phyloP scores from a whole-genome alignment of 345 rosid species.

The Heritiera fomes region DNA sequence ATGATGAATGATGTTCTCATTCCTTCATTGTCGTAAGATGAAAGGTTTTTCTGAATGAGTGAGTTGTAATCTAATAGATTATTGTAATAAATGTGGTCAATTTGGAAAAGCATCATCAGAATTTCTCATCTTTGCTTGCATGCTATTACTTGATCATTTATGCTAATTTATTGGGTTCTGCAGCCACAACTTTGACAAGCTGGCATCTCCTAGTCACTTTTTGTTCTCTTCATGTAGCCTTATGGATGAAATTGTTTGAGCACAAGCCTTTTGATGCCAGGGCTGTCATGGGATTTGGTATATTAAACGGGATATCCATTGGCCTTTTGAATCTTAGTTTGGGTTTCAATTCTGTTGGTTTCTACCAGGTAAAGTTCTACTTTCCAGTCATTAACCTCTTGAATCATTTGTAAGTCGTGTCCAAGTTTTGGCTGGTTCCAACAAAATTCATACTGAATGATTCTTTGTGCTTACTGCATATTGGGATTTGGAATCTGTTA shows the following conservation, averaged over 20 bases:
- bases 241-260: constrained; percentile 95
- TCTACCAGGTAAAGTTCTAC: constrained; percentile 70
- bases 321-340: constrained; percentile 96
- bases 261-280: constrained; percentile 99
- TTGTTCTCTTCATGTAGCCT: constrained; percentile 97
- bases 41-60: background rate
- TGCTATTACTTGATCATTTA: background rate
- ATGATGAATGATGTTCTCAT: background rate
- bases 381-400: background rate
- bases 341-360: constrained; percentile 98
- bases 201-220: constrained; percentile 99
- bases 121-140: background rate
- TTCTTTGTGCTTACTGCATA: background rate
- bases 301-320: constrained; percentile 94
- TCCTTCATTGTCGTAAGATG: background rate
- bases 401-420: background rate
- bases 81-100: background rate
- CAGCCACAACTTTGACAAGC: constrained; percentile 99
- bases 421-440: background rate
- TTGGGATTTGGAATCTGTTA: background rate
- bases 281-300: constrained; percentile 99
- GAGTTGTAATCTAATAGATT: constrained; percentile 2
- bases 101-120: background rate
- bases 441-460: background rate
- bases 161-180: constrained; percentile 20